A percentile compares a stretch with the other conserved stretches of the same genome.
These are phyloP conservation scores for Pseudonitzschia multistriata DNA, from an alignment of 108 stramenopile species.

Conservation along the genomic window DNA sequence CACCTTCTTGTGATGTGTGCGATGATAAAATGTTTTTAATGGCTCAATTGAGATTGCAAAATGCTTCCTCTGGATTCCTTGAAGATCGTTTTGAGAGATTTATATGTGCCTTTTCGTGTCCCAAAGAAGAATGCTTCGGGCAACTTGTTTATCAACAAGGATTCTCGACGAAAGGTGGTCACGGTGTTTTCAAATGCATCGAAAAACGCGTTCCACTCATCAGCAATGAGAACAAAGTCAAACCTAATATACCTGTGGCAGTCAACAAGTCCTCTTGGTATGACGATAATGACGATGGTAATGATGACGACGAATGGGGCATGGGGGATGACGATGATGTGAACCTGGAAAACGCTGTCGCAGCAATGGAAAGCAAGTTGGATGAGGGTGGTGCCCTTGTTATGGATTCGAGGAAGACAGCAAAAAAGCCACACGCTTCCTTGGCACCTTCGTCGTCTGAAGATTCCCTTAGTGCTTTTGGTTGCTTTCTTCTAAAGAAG, in stretches of 20 bases:
- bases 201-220: conserved; percentile 25
- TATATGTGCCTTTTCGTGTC: conserved; percentile 39
- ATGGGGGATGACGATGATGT: conserved; percentile 33
- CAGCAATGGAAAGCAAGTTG: conserved; percentile 34
- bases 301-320: conserved; percentile 55
- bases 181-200: conserved; percentile 43
- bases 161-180: conserved; percentile 40
- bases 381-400: conserved; percentile 18
- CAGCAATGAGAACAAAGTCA: neutral
- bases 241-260: conserved; percentile 10
- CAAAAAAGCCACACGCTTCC: conserved; percentile 3
- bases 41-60: conserved; percentile 49
- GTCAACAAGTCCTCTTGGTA: conserved; percentile 28
- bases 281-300: conserved; percentile 25
- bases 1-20: conserved; percentile 50
- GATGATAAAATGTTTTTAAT: conserved; percentile 50
- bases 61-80: neutral
- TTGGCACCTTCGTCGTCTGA: neutral
- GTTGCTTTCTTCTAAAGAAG: conserved; percentile 40
- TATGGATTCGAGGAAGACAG: conserved; percentile 8
- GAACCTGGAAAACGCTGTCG: conserved; percentile 64
- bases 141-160: conserved; percentile 25
- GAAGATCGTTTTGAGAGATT: conserved; percentile 12
- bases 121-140: conserved; percentile 25
- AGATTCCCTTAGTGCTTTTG: conserved; percentile 33